Evolutionary conservation across 805 yeast species (phyloP).

Genomic region (Ogataea naganishii): DNA sequence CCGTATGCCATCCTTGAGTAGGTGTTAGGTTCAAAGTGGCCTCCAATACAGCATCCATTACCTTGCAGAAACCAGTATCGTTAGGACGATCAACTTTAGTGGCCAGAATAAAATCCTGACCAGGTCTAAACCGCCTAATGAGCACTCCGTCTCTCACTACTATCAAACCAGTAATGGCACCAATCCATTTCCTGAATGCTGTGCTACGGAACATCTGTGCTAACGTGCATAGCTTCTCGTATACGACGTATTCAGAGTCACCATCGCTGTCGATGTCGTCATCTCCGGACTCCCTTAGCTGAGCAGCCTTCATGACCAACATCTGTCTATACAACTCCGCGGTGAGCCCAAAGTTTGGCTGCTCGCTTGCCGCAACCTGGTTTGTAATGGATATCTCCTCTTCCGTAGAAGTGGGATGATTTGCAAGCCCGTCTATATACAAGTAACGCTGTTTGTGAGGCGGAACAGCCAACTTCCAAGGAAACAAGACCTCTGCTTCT

Average conservation of each 20-base stretch:
- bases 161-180: constrained; percentile 48
- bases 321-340: constrained; percentile 5
- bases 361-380: constrained; percentile 31
- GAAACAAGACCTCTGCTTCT: constrained; percentile 46
- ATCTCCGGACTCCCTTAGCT: constrained; percentile 11
- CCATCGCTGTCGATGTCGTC: constrained; percentile 7
- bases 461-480: constrained; percentile 91
- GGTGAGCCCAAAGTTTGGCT: constrained; percentile 41
- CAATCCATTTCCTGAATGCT: constrained; percentile 65
- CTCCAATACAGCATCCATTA: constrained; percentile 53
- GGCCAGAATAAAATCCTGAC: constrained; percentile 87
- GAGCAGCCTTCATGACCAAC: constrained; percentile 1
- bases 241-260: constrained; percentile 19
- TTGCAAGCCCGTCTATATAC: constrained; percentile 63
- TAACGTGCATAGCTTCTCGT: constrained; percentile 39
- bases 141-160: constrained; percentile 60
- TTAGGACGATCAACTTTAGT: constrained; percentile 34
- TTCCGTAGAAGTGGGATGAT: constrained; percentile 23
- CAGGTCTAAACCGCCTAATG: constrained; percentile 88
- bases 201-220: constrained; percentile 50
- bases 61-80: constrained; percentile 31
- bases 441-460: constrained; percentile 87
- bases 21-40: constrained; percentile 83
- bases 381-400: constrained; percentile 23
- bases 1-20: constrained; percentile 71